Evolutionary conservation across 1,139 yeast species (phyloP), one percentile per base, ranked within the genome.

Genomic region (Scheffersomyces quercinus): DNA sequence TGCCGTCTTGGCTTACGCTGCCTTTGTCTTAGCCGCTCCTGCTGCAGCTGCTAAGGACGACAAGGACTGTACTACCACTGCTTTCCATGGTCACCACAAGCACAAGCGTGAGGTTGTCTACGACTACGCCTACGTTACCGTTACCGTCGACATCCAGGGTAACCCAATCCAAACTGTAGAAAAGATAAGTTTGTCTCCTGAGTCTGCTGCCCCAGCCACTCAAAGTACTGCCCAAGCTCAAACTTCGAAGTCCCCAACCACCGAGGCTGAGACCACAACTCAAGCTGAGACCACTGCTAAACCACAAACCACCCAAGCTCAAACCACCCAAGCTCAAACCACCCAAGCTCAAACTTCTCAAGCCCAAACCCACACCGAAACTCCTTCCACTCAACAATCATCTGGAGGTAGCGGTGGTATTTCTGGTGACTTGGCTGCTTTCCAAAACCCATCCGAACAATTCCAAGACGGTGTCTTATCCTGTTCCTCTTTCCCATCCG

Each of bases 401-500:
- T 39, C 41, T 15, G 49, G 49, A 26, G 28, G 24, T 33, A 55
- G 71, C 31, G 64, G 71, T 38, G 75, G 77, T 44, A 67, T 75
- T 55, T 45, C 60, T 42, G 89, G 89, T 59, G 85, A 81, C 60
- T 75, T 87, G 55, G 49, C 71, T 29, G 70, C 75, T 46, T 85
- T 75, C 68, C 55, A 67, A 38, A 67, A 65, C 57, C 88, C 90
- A 58, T 55, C 79, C 42, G 67, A 64, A 42, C 68, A 72, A 49
- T 91, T 91, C 74, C 75, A 78, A 65, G 98, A 93, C 63, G 98
- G 98, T 62, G 78, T 77, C 46, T 68, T 83, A 64, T 68, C 78
- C 51, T 93, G 99, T 77, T 71, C 81, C 50, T 60, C 73, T 40
- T 89, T 93, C 83, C 98, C 98, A 65, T 68, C 84, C 29, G 96